phyloP scores from a whole-genome alignment of 2,329 filamentous ascomycete genomes.

The Xylariomycetidae sp. region DNA sequence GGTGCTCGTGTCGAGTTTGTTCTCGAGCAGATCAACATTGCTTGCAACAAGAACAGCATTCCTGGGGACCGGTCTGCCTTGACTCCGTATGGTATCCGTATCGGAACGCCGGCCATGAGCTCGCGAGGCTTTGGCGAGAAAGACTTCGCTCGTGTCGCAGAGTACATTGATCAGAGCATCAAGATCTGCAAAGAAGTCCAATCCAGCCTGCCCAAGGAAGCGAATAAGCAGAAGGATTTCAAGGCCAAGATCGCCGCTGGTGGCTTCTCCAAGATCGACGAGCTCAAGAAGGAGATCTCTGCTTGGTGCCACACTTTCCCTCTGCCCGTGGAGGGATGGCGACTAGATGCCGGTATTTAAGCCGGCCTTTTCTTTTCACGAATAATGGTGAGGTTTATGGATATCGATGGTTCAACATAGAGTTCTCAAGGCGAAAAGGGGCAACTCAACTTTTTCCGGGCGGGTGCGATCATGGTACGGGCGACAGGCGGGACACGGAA shows the following conservation, averaged over 20 bases:
- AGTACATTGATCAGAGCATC: slow-evolving; percentile 85
- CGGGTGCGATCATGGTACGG: too few species aligned
- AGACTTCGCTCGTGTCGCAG: slow-evolving; percentile 86
- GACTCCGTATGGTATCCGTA: slow-evolving; percentile 89
- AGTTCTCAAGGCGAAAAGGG: slow-evolving; percentile 12
- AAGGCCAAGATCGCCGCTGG: slow-evolving; percentile 83
- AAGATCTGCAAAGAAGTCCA: slow-evolving; percentile 89
- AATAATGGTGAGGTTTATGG: too few species aligned
- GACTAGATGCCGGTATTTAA: slow-evolving; percentile 56
- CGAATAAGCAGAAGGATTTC: slow-evolving; percentile 99
- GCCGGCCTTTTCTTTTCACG: slow-evolving; percentile 1
- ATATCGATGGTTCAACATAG: slow-evolving; percentile 9
- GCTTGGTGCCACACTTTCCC: slow-evolving; percentile 87
- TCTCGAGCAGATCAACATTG: slow-evolving; percentile 96
- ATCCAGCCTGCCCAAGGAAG: slow-evolving; percentile 81
- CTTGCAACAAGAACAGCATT: slow-evolving; percentile 99
- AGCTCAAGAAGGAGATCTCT: slow-evolving; percentile 83
- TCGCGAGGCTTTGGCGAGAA: slow-evolving; percentile 87
- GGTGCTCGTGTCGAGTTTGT: slow-evolving; percentile 94
- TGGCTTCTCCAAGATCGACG: slow-evolving; percentile 75
- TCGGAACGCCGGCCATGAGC: slow-evolving; percentile 97
- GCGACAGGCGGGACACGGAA: slow-evolving; percentile 14
- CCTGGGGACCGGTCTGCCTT: slow-evolving; percentile 96
- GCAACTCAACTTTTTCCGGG: slow-evolving; percentile 29
- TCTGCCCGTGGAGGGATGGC: slow-evolving; percentile 77